phyloP scores from a whole-genome alignment of 2,329 filamentous ascomycete species.

The Chaetothyriales sp. region DNA sequence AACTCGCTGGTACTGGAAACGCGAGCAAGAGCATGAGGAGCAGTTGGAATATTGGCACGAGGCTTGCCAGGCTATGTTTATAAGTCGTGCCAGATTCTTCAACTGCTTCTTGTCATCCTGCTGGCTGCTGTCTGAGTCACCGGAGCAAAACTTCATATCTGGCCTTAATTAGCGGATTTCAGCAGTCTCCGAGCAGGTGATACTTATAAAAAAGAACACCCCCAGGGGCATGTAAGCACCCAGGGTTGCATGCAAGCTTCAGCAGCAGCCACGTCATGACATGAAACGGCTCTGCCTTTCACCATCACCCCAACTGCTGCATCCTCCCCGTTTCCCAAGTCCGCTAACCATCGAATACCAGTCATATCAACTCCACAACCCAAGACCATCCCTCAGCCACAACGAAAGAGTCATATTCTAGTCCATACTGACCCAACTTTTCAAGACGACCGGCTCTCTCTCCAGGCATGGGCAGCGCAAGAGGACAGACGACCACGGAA shows the following conservation, averaged over 20 bases:
- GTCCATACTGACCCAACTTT: constrained; percentile 5
- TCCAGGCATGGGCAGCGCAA: constrained; percentile 19
- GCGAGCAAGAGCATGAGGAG: background rate
- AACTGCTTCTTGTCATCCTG: background rate
- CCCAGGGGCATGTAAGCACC: constrained; percentile 10
- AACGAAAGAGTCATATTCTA: constrained; percentile 3
- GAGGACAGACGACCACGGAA: constrained; percentile 65
- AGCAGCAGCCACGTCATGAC: background rate
- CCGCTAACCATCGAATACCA: constrained; percentile 4
- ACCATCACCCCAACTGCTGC: constrained; percentile 2
- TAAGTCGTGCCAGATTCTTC: background rate
- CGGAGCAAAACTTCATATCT: background rate
- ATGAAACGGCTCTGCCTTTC: constrained; percentile 3
- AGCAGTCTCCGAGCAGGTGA: constrained; percentile 1
- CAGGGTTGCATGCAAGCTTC: constrained; percentile 4
- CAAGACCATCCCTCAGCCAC: constrained; percentile 11
- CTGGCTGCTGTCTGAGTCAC: background rate
- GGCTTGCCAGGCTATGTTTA: background rate
- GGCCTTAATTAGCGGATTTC: background rate
- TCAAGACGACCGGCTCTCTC: constrained; percentile 6
- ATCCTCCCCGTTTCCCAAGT: constrained; percentile 1
- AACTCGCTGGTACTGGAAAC: background rate
- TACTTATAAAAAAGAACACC: constrained; percentile 18
- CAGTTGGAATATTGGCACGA: background rate
- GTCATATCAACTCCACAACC: constrained; percentile 11